Evolutionary conservation across 192 early-diverging fungal species (phyloP).

Genomic region (Dispira parvispora): DNA sequence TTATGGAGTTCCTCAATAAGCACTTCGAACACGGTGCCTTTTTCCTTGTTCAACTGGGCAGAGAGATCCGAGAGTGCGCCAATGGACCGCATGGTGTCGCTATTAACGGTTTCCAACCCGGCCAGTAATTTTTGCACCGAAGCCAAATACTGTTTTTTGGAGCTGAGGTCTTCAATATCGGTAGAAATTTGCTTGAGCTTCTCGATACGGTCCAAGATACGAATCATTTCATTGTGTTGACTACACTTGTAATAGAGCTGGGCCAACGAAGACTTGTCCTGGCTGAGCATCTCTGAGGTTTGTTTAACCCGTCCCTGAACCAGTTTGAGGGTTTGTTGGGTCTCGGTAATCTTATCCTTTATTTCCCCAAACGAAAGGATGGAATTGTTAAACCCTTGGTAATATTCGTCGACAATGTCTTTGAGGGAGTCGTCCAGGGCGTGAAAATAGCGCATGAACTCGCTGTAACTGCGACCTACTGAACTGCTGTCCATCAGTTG

Average conservation of each 20-base stretch:
- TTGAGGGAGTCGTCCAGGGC: conserved; percentile 49
- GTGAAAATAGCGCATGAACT: conserved; percentile 36
- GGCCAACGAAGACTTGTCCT: conserved; percentile 44
- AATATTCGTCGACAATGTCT: conserved; percentile 60
- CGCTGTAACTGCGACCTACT: conserved; percentile 41
- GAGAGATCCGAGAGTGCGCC: conserved; percentile 51
- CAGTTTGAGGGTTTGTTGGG: conserved; percentile 42
- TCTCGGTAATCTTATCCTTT: conserved; percentile 44
- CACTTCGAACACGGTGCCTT: conserved; percentile 30
- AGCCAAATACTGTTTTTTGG: conserved; percentile 51
- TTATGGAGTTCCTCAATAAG: conserved; percentile 63
- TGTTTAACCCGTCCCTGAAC: conserved; percentile 44
- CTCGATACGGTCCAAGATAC: conserved; percentile 56
- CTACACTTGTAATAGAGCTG: conserved; percentile 58
- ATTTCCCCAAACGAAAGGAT: conserved; percentile 68
- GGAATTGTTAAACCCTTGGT: conserved; percentile 65
- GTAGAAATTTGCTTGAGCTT: conserved; percentile 46
- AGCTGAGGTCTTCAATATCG: conserved; percentile 35
- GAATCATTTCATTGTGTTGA: conserved; percentile 61
- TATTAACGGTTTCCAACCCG: conserved; percentile 39
- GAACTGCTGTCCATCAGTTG: conserved; percentile 62
- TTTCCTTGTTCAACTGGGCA: conserved; percentile 38
- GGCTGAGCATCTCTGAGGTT: conserved; percentile 39
- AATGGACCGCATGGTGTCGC: conserved; percentile 44
- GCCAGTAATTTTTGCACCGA: conserved; percentile 47